Conservation (phyloP, 805 yeast genomes). For the Kurtzmaniella cleridarum region DNA sequence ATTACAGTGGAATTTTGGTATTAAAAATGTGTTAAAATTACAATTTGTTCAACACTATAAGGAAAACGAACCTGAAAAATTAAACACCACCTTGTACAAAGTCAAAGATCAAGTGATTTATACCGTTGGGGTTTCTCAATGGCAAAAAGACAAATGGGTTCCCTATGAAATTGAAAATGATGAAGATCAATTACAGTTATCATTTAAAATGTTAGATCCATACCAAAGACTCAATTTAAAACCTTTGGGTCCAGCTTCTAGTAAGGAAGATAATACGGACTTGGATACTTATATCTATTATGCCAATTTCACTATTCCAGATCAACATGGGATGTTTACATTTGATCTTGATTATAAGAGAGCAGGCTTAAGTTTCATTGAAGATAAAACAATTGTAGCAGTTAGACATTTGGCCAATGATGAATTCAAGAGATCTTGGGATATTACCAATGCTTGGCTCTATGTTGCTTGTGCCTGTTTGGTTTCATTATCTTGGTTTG, state of each 20-base stretch:
- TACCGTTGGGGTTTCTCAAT: constrained; percentile 44
- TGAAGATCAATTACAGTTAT: constrained; percentile 67
- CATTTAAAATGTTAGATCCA: constrained; percentile 89
- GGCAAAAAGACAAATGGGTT: constrained; percentile 52
- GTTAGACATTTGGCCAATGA: constrained; percentile 93
- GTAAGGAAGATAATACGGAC: constrained; percentile 26
- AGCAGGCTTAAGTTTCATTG: constrained; percentile 65
- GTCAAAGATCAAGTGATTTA: constrained; percentile 67
- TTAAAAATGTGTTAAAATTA: constrained; percentile 56
- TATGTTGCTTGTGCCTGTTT: constrained; percentile 66
- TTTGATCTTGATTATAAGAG: constrained; percentile 75
- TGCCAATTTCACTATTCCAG: constrained; percentile 71
- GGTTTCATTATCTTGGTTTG: constrained; percentile 72
- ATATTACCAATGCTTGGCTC: constrained; percentile 89
- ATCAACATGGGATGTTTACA: constrained; percentile 95
- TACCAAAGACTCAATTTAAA: constrained; percentile 74
- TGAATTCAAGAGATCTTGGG: constrained; percentile 91
- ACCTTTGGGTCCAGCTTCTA: constrained; percentile 34
- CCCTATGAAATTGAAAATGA: constrained; percentile 44
- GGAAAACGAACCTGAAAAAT: constrained; percentile 37
- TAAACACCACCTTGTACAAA: constrained; percentile 49
- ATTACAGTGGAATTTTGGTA: constrained; percentile 67
- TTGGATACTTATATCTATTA: constrained; percentile 46
- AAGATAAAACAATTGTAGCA: constrained; percentile 65
- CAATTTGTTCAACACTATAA: constrained; percentile 52